A percentile compares a stretch with the other conserved stretches of the same genome.
Conservation (phyloP, 2,329 filamentous ascomycete genomes). For the Dothistroma septosporum region DNA sequence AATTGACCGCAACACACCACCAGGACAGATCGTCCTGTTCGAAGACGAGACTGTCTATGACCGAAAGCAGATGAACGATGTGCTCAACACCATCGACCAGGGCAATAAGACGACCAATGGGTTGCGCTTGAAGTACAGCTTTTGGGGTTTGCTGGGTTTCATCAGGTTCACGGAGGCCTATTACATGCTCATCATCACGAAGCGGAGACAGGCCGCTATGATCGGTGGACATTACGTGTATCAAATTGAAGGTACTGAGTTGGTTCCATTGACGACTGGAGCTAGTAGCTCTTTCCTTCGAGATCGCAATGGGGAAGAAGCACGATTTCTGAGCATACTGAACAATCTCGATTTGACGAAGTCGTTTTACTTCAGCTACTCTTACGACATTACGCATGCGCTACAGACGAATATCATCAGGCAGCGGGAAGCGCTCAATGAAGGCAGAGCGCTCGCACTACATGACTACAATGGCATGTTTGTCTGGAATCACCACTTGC, state of each 20-base stretch:
- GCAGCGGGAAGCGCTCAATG: slow-evolving; percentile 67
- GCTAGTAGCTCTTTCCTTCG: slow-evolving; percentile 63
- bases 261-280: slow-evolving; percentile 78
- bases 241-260: slow-evolving; percentile 87
- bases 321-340: slow-evolving; percentile 80
- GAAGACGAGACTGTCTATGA: slow-evolving; percentile 96
- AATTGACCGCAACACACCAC: slow-evolving; percentile 82
- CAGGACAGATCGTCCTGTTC: slow-evolving; percentile 72
- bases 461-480: slow-evolving; percentile 89
- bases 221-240: slow-evolving; percentile 94
- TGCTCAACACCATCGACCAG: slow-evolving; percentile 92
- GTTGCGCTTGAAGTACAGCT: slow-evolving; percentile 80
- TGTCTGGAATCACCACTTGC: slow-evolving; percentile 90
- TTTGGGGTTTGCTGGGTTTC: slow-evolving; percentile 92
- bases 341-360: slow-evolving; percentile 85
- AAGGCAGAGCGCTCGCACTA: slow-evolving; percentile 55
- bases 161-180: slow-evolving; percentile 93
- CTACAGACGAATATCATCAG: slow-evolving; percentile 86
- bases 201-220: slow-evolving; percentile 93
- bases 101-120: slow-evolving; percentile 89
- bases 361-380: slow-evolving; percentile 98
- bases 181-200: slow-evolving; percentile 96
- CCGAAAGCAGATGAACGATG: slow-evolving; percentile 83
- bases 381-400: slow-evolving; percentile 90
- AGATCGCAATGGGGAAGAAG: slow-evolving; percentile 85